A percentile compares a stretch with the other conserved stretches of the same genome.
Evolutionary conservation across 164 flowering plant species (phyloP).

Genomic region (Aristolochia contorta): DNA sequence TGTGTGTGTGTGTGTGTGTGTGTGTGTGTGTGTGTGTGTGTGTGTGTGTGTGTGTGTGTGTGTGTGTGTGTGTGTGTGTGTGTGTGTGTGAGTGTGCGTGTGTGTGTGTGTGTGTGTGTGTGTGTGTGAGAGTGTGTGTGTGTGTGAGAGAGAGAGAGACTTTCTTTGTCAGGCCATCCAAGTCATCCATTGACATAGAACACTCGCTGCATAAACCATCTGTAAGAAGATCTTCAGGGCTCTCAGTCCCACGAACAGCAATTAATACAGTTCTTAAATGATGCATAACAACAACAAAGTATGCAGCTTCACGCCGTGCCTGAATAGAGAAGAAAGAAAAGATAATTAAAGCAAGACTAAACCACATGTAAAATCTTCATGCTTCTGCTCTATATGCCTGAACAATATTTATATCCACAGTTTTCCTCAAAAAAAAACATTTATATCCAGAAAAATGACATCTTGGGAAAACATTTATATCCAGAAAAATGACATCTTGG

Average conservation of each 20-base stretch:
- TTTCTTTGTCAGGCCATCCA: slow-evolving; percentile 66
- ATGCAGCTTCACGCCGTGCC: slow-evolving; percentile 70
- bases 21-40: too few species aligned
- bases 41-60: too few species aligned
- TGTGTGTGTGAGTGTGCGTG: slow-evolving; percentile 15
- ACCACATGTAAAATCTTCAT: too few species aligned
- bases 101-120: slow-evolving; percentile 35
- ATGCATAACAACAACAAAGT: slow-evolving; percentile 65
- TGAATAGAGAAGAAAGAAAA: slow-evolving; percentile 18
- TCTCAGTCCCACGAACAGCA: slow-evolving; percentile 88
- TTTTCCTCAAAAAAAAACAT: too few species aligned
- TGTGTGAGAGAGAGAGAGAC: slow-evolving; percentile 20
- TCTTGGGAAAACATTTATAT: too few species aligned
- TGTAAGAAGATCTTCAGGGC: slow-evolving; percentile 84
- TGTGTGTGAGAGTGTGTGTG: neutral
- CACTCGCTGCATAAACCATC: slow-evolving; percentile 78
- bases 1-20: too few species aligned
- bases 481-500: too few species aligned
- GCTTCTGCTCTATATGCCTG: slow-evolving; percentile 29
- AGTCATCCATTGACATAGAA: slow-evolving; percentile 45
- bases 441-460: too few species aligned
- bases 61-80: slow-evolving; percentile 70
- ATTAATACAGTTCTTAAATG: slow-evolving; percentile 48
- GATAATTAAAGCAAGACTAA: too few species aligned
- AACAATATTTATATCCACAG: slow-evolving; percentile 13